Evolutionary conservation across 768 basidiomycete species (phyloP), one percentile per base, ranked within the genome.

Genomic region (Chalciporus chontae): DNA sequence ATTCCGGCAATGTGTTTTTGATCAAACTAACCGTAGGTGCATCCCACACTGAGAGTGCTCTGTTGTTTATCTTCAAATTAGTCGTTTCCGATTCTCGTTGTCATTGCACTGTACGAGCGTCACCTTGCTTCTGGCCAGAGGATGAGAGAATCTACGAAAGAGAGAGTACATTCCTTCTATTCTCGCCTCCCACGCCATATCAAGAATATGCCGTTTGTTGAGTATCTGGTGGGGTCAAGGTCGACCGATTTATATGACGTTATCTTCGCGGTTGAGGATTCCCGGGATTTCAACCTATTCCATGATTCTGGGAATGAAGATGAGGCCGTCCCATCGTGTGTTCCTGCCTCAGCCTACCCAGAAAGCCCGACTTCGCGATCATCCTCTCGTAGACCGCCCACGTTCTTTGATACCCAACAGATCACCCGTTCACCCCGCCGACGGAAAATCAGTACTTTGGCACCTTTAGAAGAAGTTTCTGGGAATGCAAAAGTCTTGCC

Each of bases 1-100:
- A 96, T 60, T 77, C 84, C 2, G 71, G 79, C 31, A 95, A 95
- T 56, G 92, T 94, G 3, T 84, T 92, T 64, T 74, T 92, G 44
- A 92, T 96, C 67, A 87, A 83, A 53, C 49, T 87, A 14, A 94
- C 93, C 15, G 87, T 83, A 47, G 44, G 77, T 66, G 21, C 48
- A 13, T n/a, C 45, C 18, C 2, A 9, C 3, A 5, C 38, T n/a
- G 42, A 6, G 7, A 32, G 8, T 31, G 37, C 23, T 23, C 19
- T 4, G 27, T 50, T 45, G 18, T 57, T 26, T 3, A 45, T 43
- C 18, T 37, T 24, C 36, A 37, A 29, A 17, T 39, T 49, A 84
- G 83, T 78, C 84, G 29, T 84, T 94, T 61, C 93, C 91, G 0
- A 79, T 84, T 42, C 77, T 96, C 23, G 64, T 94, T 26, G 62